Evolutionary conservation across 2,329 filamentous ascomycete species (phyloP), one percentile per base, ranked within the genome.

Genomic region (Aaosphaeria pasadenensis): DNA sequence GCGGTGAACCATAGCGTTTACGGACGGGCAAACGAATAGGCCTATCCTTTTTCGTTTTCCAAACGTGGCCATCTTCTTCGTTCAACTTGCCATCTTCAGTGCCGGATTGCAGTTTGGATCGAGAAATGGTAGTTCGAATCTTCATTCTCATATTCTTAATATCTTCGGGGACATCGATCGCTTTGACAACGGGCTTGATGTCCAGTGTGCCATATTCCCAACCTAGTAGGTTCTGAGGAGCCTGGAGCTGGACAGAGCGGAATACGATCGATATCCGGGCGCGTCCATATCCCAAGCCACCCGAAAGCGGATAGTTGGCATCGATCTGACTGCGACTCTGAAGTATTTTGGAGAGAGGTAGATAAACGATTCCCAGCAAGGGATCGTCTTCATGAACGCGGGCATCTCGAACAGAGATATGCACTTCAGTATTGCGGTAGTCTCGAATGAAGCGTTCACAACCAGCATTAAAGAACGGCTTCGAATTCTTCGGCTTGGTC

Each of bases 391-490:
- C 87, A 44, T 86, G 80, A 24, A 88, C 75, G 4, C 86, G 77
- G 17, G 81, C 75, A 60, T 90, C 87, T 7, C 85, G 79, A 1
- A 89, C 85, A 1, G 79, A 76, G 30, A 91, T 71, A 54, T 87
- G 84, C 31, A 89, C 74, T 62, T 89, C 86, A 1, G 84, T 79
- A 9, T 77, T 81, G 11, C 74, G 75, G 79, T 86, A 89, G 62
- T 90, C 83, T 9, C 81, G 75, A 36, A 90, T 77, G 53, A 89
- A 88, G 5, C 85, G 79, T 64, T 91, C 87, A 2, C 83, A 88
- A 5, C 85, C 85, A 3, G 87, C 87, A 54, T 90, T 90, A 75
- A 87, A 90, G 67, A 89, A 90, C 0, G 87, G 87, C 58, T 88
- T 89, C 0, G 83, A 79, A 52, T 89, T 89, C 71, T 89, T 88